A percentile compares a stretch with the other conserved stretches of the same genome.
These are phyloP conservation scores for Termitomyces sp. DNA, from an alignment of 1,284 basidiomycete species.

Conservation along the genomic window DNA sequence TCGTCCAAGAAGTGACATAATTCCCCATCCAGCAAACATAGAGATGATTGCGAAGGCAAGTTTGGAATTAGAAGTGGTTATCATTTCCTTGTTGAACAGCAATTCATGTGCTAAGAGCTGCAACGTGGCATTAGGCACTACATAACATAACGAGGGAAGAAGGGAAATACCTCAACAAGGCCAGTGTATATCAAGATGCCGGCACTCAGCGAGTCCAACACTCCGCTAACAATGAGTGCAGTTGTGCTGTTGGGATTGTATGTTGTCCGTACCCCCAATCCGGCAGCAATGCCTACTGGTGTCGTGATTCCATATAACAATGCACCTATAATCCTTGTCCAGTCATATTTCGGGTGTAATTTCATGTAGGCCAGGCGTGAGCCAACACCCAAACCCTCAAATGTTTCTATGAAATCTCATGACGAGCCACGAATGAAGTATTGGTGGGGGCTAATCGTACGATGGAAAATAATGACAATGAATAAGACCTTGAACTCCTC, in stretches of 20 bases:
- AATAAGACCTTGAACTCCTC: constrained; percentile 81
- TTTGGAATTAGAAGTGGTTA: constrained; percentile 57
- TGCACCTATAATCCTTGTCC: constrained; percentile 63
- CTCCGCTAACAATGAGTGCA: constrained; percentile 77
- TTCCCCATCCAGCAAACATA: constrained; percentile 75
- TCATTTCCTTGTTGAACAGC: constrained; percentile 82
- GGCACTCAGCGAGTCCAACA: constrained; percentile 80
- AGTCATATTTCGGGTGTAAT: constrained; percentile 54
- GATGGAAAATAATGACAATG: constrained; percentile 88
- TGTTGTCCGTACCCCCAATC: constrained; percentile 72
- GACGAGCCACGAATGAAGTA: background rate
- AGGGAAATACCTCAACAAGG: constrained; percentile 68
- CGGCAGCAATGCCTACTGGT: constrained; percentile 77
- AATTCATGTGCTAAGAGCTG: constrained; percentile 90
- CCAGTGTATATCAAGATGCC: constrained; percentile 92
- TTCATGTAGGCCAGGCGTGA: constrained; percentile 75
- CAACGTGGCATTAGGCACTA: background rate
- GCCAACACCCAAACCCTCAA: constrained; percentile 89
- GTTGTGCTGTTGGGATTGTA: constrained; percentile 79
- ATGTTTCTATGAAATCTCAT: constrained; percentile 55
- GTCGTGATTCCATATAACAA: constrained; percentile 76
- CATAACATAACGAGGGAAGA: background rate
- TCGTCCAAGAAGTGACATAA: constrained; percentile 82
- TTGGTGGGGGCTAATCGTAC: constrained; percentile 35
- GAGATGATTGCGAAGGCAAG: constrained; percentile 66